A percentile compares a stretch with the other conserved stretches of the same genome.
phyloP scores from a whole-genome alignment of 192 early-diverging fungal genomes.

The Rhizophagus sp. region DNA sequence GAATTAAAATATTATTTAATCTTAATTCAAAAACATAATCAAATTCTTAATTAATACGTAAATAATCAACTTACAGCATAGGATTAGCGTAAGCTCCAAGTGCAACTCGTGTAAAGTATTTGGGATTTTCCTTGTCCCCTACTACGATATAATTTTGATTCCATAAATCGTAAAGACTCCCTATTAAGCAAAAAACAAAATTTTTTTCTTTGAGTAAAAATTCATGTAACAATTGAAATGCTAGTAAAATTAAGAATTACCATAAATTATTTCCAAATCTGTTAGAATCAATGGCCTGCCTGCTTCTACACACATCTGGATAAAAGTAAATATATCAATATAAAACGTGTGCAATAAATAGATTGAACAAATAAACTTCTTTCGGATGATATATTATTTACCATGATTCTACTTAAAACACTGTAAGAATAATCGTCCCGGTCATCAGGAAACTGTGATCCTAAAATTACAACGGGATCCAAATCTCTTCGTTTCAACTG shows the following conservation, averaged over 20 bases:
- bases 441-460: constrained; percentile 29
- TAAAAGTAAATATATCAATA: not conserved
- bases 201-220: too few relatives aligned
- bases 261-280: constrained; percentile 26
- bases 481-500: not conserved
- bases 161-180: constrained; percentile 30
- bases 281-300: constrained; percentile 26
- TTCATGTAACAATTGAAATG: not conserved
- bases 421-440: constrained; percentile 1
- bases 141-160: constrained; percentile 31
- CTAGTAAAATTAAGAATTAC: not conserved
- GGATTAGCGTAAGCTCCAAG: constrained; percentile 28
- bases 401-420: constrained; percentile 28
- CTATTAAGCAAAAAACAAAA: constrained; percentile 1
- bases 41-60: not conserved
- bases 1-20: not conserved
- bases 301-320: constrained; percentile 29
- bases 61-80: constrained; percentile 23
- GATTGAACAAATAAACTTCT: not conserved
- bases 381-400: not conserved
- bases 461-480: constrained; percentile 24
- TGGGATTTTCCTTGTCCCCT: constrained; percentile 5
- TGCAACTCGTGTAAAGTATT: constrained; percentile 26
- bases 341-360: not conserved
- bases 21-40: too few relatives aligned